Evolutionary conservation across 2,329 filamentous ascomycete genomes (phyloP), one percentile per base, ranked within the genome.

Genomic region (Arachnomyces sp.): DNA sequence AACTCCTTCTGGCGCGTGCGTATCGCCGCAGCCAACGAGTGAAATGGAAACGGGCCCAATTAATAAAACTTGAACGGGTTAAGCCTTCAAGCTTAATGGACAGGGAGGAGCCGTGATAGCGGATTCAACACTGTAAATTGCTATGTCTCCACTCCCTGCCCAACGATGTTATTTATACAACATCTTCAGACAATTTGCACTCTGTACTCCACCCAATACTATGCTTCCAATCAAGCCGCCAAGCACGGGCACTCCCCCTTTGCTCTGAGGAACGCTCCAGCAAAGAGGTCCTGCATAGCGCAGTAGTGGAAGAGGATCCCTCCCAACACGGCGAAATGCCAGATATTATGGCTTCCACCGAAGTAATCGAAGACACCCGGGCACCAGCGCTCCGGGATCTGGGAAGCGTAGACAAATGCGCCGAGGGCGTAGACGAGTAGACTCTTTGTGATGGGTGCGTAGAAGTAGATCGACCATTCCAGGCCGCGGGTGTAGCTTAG

Each of bases 261-360:
- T 2, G 82, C 83, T 44, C 82, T 74, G 49, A 71, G 65, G 63
- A 90, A 90, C 8, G 85, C 85, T 31, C 74, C 75, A 3, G 82
- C 74, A 57, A 98, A 98, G 63, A 98, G 92, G 41, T 88, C 77
- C 63, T 95, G 85, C 90, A 98, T 95, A 13, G 92, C 92, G 15
- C 76, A 74, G 65, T 96, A 98, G 63, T 98, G 92, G 61, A 94
- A 96, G n/a, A 96, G 64, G 43, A 98, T 98, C 8, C 92, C 92
- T 12, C 89, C 87, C 18, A 98, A 70, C 8, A 98, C 92, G 6
- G 92, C 92, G 28, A 94, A 66, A 63, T 98, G 92, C 92, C 92
- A 98, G 43, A 98, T 79, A 63, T 98, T 98, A 66, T 98, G 92
- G 61, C 86, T 93, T 34, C 87, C 89, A 30, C 92, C 92, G 31